Evolutionary conservation across 208 protist genomes (phyloP).

Genomic region (Trichomonas vaginalis): DNA sequence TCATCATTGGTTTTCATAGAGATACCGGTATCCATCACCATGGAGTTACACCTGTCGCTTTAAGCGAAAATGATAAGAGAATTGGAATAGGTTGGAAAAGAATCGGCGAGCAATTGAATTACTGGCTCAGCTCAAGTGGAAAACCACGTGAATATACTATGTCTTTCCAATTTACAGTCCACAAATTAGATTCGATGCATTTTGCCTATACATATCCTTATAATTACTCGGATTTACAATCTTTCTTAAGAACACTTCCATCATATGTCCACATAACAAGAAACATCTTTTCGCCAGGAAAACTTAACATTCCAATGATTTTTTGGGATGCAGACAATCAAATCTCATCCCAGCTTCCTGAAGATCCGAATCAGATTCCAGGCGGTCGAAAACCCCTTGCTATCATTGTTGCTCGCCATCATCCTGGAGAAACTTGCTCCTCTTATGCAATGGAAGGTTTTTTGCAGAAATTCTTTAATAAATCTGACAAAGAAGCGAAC

Average conservation of each 20-base stretch:
- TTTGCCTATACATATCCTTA: not conserved
- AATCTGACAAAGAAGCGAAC: not conserved
- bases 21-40: not conserved
- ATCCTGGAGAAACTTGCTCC: not conserved
- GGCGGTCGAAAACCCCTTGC: not conserved
- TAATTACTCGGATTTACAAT: not conserved
- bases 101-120: not conserved
- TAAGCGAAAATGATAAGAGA: not conserved
- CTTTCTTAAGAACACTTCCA: not conserved
- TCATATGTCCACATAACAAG: not conserved
- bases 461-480: not conserved
- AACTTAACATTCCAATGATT: not conserved
- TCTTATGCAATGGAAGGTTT: not conserved
- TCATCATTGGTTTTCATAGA: not conserved
- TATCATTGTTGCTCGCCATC: not conserved
- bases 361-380: not conserved
- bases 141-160: not conserved
- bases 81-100: not conserved
- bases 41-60: not conserved
- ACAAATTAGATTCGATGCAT: not conserved
- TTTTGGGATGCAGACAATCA: not conserved
- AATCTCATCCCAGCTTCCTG: not conserved
- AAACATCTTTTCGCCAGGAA: too few relatives aligned
- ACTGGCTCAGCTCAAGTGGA: not conserved
- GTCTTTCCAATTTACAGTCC: not conserved